Conservation (phyloP, 805 yeast species). For the Pichia gijzeniarum region DNA sequence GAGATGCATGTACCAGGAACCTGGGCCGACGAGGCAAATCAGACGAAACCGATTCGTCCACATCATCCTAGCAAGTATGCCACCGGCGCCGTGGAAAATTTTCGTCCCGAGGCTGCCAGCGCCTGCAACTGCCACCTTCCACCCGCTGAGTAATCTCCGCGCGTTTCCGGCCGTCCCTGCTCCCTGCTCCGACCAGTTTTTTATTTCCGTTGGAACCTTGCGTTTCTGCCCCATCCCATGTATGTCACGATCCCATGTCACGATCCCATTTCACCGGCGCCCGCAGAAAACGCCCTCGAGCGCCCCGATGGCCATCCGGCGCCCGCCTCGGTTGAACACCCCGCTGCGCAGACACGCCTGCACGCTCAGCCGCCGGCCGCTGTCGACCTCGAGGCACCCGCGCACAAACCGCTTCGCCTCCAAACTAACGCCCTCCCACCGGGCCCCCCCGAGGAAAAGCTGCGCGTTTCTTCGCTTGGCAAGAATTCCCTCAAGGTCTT, state of each 20-base stretch:
- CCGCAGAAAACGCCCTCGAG: neutral
- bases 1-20: too few relatives aligned
- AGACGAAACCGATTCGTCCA: too few relatives aligned
- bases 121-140: too few relatives aligned
- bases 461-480: constrained; percentile 36
- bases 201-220: too few relatives aligned
- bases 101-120: too few relatives aligned
- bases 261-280: too few relatives aligned
- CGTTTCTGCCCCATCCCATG: too few relatives aligned
- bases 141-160: too few relatives aligned
- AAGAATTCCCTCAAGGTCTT: constrained; percentile 36
- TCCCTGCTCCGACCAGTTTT: neutral
- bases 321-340: constrained; percentile 2
- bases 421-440: constrained; percentile 38
- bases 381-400: constrained; percentile 34
- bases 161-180: neutral
- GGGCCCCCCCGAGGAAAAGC: constrained; percentile 32
- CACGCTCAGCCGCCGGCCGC: constrained; percentile 16
- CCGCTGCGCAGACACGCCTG: constrained; percentile 4
- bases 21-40: too few relatives aligned
- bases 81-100: too few relatives aligned
- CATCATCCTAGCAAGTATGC: too few relatives aligned
- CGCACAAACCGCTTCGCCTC: constrained; percentile 36
- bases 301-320: neutral
- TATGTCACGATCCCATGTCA: too few relatives aligned